Percentiles rank a stretch among this genome's conserved stretches.
Evolutionary conservation across 2,329 filamentous ascomycete species (phyloP).

Genomic region (Escovopsis sp.): DNA sequence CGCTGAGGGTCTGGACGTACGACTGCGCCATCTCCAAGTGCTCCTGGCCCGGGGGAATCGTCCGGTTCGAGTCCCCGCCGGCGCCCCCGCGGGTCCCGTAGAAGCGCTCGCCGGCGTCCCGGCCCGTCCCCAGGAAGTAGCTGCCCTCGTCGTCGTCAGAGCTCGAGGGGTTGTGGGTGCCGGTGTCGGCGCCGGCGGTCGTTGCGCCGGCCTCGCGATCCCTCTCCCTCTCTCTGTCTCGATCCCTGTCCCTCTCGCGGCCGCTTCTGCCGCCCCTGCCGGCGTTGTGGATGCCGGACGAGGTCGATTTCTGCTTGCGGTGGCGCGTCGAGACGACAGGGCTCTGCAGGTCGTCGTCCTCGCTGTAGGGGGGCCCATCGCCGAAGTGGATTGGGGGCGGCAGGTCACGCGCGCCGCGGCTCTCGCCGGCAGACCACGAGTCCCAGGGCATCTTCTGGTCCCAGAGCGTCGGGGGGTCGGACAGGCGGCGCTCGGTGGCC

Average conservation of each 20-base stretch:
- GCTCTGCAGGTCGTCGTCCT: slow-evolving; percentile 88
- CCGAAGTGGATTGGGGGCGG: slow-evolving; percentile 66
- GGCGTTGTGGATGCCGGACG: slow-evolving; percentile 27
- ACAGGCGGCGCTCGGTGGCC: slow-evolving; percentile 68
- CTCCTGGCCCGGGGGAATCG: slow-evolving; percentile 53
- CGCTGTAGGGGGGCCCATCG: slow-evolving; percentile 83
- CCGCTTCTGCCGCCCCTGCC: slow-evolving; percentile 30
- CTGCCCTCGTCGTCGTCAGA: slow-evolving; percentile 47
- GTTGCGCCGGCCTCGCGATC: slow-evolving; percentile 20
- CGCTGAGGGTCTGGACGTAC: slow-evolving; percentile 29
- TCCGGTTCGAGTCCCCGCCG: slow-evolving; percentile 67
- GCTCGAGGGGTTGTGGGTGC: slow-evolving; percentile 30
- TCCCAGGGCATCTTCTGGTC: slow-evolving; percentile 51
- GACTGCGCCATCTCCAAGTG: slow-evolving; percentile 36
- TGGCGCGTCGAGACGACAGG: slow-evolving; percentile 76
- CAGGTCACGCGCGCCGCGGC: slow-evolving; percentile 49
- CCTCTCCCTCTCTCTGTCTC: slow-evolving; percentile 29
- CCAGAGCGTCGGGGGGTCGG: slow-evolving; percentile 65
- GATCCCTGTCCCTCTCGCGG: slow-evolving; percentile 18
- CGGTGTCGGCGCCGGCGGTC: slow-evolving; percentile 21
- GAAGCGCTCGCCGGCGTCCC: slow-evolving; percentile 59
- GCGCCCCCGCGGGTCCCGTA: slow-evolving; percentile 57
- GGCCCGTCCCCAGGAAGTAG: slow-evolving; percentile 50
- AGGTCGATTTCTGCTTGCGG: slow-evolving; percentile 67
- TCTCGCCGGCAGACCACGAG: slow-evolving; percentile 36